Evolutionary conservation across 1,284 basidiomycete genomes (phyloP).

Genomic region (Rhodotorula sp.): DNA sequence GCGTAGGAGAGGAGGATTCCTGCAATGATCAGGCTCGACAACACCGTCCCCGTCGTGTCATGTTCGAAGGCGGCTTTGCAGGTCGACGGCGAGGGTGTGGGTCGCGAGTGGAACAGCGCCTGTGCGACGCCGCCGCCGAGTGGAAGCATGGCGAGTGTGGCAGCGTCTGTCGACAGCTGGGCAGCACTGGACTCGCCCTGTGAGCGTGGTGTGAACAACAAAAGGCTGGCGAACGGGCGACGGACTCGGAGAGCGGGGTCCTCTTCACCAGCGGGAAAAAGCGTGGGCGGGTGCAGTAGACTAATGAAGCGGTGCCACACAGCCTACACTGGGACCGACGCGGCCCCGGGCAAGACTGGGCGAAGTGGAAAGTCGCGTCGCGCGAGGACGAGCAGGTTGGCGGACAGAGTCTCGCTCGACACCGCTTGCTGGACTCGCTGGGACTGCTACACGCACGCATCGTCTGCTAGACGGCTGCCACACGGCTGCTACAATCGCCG

Average conservation of each 20-base stretch:
- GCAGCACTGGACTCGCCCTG: no score
- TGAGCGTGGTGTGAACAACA: not conserved
- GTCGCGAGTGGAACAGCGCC: slow-evolving; percentile 15
- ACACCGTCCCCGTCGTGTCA: slow-evolving; percentile 68
- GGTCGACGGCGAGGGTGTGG: slow-evolving; percentile 9
- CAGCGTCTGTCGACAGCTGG: not conserved
- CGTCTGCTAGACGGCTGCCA: no score
- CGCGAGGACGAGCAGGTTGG: no score
- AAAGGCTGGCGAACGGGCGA: not conserved
- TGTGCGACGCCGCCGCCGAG: not conserved
- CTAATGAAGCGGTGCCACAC: no score
- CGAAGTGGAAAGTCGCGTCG: not conserved
- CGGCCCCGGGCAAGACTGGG: not conserved
- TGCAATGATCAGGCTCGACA: slow-evolving; percentile 69
- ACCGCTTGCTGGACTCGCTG: not conserved
- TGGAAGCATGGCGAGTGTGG: not conserved
- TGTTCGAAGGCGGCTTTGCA: slow-evolving; percentile 51
- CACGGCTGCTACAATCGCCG: not conserved
- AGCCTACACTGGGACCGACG: no score
- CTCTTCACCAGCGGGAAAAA: no score
- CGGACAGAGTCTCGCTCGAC: not conserved
- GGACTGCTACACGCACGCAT: not conserved
- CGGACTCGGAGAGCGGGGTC: not conserved
- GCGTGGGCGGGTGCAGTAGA: no score
- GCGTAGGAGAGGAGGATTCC: slow-evolving; percentile 57